phyloP scores from a whole-genome alignment of 331 rosid genomes.

The Arachis monticola region DNA sequence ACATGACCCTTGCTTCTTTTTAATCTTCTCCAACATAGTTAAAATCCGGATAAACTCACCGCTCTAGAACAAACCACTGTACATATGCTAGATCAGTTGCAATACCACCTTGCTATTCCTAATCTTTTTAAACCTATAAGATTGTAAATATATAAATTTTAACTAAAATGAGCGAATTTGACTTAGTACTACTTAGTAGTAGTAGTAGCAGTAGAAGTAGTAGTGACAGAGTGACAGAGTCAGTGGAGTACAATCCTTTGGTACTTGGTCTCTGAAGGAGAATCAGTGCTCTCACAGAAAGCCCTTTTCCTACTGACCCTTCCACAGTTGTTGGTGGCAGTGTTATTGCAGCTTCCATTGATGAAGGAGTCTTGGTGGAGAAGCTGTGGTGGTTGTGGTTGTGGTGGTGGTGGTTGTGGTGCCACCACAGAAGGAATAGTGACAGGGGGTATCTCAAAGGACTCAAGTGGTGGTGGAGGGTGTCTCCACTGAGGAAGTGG shows the following conservation, averaged over 20 bases:
- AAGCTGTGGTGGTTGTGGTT: constrained; percentile 39
- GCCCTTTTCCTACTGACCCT: constrained; percentile 72
- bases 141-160: constrained; percentile 43
- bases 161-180: constrained; percentile 44
- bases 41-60: constrained; percentile 46
- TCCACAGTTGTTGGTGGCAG: constrained; percentile 55
- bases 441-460: constrained; percentile 91
- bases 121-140: constrained; percentile 51
- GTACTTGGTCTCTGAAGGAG: constrained; percentile 71
- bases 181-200: constrained; percentile 12
- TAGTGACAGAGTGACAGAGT: constrained; percentile 28
- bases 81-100: constrained; percentile 68
- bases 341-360: constrained; percentile 40
- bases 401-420: constrained; percentile 44
- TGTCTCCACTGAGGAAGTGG: constrained; percentile 99
- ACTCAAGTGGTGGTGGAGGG: constrained; percentile 94
- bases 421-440: constrained; percentile 67
- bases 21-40: constrained; percentile 43
- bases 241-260: constrained; percentile 76
- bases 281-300: constrained; percentile 61
- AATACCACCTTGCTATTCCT: constrained; percentile 41
- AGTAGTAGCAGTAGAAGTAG: background rate
- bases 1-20: constrained; percentile 15
- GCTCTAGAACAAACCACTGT: constrained; percentile 56
- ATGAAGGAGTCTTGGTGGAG: constrained; percentile 61